Conservation (phyloP, 441 rosid species). For the Aleurites moluccanus region DNA sequence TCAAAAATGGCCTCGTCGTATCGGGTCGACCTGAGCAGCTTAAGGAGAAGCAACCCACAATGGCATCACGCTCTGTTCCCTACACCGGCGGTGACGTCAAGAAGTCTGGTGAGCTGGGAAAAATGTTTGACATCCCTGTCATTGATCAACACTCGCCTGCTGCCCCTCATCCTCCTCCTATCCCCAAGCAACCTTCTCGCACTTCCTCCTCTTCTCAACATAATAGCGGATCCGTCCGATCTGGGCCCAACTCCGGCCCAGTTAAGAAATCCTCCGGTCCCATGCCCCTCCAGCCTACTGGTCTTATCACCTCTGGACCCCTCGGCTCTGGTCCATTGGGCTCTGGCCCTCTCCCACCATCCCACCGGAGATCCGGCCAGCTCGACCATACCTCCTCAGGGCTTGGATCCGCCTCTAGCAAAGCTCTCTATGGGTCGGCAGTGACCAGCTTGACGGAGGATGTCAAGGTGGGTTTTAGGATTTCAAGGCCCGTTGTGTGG, state of each 20-base stretch:
- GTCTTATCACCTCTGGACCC: constrained; percentile 82
- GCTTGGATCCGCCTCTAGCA: constrained; percentile 35
- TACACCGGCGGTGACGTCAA: constrained; percentile 79
- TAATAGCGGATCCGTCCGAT: constrained; percentile 78
- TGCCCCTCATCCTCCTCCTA: constrained; percentile 36
- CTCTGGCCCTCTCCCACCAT: constrained; percentile 34
- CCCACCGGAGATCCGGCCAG: constrained; percentile 57
- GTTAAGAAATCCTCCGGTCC: constrained; percentile 70
- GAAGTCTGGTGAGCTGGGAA: constrained; percentile 76
- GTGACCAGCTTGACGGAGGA: constrained; percentile 69
- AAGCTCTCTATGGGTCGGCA: constrained; percentile 68
- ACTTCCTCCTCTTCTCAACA: constrained; percentile 60
- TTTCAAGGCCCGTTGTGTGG: constrained; percentile 77
- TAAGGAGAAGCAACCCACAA: constrained; percentile 60
- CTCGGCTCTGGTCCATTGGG: constrained; percentile 48
- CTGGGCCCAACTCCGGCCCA: constrained; percentile 72
- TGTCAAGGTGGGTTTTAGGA: constrained; percentile 68
- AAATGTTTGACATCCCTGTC: constrained; percentile 72
- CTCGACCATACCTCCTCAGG: constrained; percentile 32
- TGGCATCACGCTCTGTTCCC: constrained; percentile 58
- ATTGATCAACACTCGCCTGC: constrained; percentile 29
- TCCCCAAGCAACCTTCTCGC: constrained; percentile 49
- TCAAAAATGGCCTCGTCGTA: constrained; percentile 60
- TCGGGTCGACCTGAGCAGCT: constrained; percentile 57
- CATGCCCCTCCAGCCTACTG: constrained; percentile 73